phyloP scores from a whole-genome alignment of 345 rosid species.

The Murraya paniculata region DNA sequence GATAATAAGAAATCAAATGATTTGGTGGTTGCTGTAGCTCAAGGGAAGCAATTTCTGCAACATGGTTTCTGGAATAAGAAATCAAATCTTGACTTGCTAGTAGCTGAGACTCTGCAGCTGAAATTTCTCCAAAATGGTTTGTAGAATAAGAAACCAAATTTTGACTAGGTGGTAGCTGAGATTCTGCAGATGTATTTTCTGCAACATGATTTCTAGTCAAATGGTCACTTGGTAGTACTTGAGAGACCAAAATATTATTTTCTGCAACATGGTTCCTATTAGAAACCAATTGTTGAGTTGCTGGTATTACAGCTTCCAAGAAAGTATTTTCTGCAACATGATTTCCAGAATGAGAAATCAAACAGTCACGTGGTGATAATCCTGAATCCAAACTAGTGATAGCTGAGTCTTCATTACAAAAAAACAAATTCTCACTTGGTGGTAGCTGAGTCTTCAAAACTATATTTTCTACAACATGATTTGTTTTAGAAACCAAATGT shows the following conservation, averaged over 20 bases:
- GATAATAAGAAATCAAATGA: not conserved
- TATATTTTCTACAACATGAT: not conserved
- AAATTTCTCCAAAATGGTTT: not conserved
- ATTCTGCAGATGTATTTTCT: not conserved
- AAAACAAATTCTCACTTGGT: not conserved
- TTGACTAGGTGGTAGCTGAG: no score
- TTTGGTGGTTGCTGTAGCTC: not conserved
- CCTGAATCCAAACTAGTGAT: not conserved
- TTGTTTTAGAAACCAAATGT: not conserved
- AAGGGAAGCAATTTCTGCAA: not conserved
- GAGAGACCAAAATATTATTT: not conserved
- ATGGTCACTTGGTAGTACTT: not conserved
- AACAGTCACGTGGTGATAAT: no score
- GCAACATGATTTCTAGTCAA: not conserved
- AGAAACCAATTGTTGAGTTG: not conserved
- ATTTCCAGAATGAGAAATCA: not conserved
- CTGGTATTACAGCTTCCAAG: not conserved
- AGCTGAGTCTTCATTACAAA: not conserved
- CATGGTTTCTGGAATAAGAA: not conserved
- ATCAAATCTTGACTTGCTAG: not conserved
- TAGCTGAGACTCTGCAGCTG: not conserved
- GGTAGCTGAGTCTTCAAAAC: not conserved
- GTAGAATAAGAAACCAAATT: not conserved
- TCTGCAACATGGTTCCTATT: not conserved
- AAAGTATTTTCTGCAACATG: not conserved